These are phyloP conservation scores for Alternaria triticimaculans DNA, from an alignment of 2,329 filamentous ascomycete species.

Conservation along the genomic window DNA sequence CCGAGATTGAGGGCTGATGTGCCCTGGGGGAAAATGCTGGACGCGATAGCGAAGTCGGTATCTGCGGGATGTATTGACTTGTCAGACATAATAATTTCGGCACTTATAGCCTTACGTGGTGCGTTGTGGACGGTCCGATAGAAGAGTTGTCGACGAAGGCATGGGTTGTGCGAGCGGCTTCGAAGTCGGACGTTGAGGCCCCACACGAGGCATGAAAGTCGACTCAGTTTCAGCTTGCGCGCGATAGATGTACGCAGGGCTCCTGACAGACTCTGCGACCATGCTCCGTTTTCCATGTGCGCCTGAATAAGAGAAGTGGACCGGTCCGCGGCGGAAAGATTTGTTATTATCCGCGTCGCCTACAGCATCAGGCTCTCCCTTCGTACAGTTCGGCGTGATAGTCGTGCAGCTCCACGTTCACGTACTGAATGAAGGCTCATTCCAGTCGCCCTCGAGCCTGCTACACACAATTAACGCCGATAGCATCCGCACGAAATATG, in stretches of 20 bases:
- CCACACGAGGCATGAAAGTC: constrained; percentile 1
- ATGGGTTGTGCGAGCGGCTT: not conserved
- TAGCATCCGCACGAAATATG: not conserved
- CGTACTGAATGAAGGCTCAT: not conserved
- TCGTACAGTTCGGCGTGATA: not conserved
- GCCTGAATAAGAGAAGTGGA: not conserved
- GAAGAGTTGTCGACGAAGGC: not conserved
- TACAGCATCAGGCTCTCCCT: not conserved
- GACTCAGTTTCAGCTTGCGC: not conserved
- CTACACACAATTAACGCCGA: not conserved
- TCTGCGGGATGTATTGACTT: not conserved
- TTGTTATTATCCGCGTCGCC: not conserved
- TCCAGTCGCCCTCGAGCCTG: not conserved
- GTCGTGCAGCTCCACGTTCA: not conserved
- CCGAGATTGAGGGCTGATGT: constrained; percentile 5
- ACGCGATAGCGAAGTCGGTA: not conserved
- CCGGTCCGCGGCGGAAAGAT: not conserved
- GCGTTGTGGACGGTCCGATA: not conserved
- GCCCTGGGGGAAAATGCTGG: not conserved
- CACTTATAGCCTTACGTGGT: not conserved
- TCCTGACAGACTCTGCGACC: not conserved
- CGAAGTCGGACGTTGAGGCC: not conserved
- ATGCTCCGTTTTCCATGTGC: not conserved
- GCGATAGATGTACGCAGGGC: not conserved
- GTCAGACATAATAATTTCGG: not conserved